Evolutionary conservation across 2,329 filamentous ascomycete species (phyloP).

Genomic region (Colletotrichum destructivum): DNA sequence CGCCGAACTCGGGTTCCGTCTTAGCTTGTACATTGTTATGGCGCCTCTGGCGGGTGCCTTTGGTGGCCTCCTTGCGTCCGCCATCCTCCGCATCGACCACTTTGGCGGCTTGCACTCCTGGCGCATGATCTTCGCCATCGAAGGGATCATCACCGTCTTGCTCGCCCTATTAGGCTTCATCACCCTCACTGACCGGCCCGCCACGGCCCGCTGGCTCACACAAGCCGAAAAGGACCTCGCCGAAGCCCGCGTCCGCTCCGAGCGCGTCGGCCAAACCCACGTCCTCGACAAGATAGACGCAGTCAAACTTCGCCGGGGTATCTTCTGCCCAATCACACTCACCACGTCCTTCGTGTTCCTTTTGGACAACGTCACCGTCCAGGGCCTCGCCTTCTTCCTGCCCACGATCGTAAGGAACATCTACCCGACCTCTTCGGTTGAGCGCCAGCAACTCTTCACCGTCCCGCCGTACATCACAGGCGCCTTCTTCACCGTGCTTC

Average conservation of each 20-base stretch:
- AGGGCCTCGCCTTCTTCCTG: slow-evolving; percentile 76
- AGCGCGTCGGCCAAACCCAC: slow-evolving; percentile 72
- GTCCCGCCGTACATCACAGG: slow-evolving; percentile 77
- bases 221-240: slow-evolving; percentile 75
- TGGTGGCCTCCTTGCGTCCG: slow-evolving; percentile 75
- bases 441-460: slow-evolving; percentile 75
- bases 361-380: slow-evolving; percentile 77
- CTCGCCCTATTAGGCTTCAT: slow-evolving; percentile 71
- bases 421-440: slow-evolving; percentile 70
- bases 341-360: slow-evolving; percentile 71
- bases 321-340: slow-evolving; percentile 72
- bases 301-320: slow-evolving; percentile 71
- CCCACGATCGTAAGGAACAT: slow-evolving; percentile 77
- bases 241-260: slow-evolving; percentile 71
- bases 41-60: slow-evolving; percentile 77
- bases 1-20: slow-evolving; percentile 73
- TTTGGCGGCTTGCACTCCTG: slow-evolving; percentile 71
- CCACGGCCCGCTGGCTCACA: slow-evolving; percentile 75
- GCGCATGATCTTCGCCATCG: slow-evolving; percentile 82
- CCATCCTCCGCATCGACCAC: slow-evolving; percentile 70
- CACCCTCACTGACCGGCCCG: slow-evolving; percentile 77
- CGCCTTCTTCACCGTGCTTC: slow-evolving; percentile 70
- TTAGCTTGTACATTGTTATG: slow-evolving; percentile 77
- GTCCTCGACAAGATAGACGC: slow-evolving; percentile 73
- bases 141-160: slow-evolving; percentile 72